Evolutionary conservation across 78 protist species (phyloP).

Genomic region (Anaeramoeba ignava): DNA sequence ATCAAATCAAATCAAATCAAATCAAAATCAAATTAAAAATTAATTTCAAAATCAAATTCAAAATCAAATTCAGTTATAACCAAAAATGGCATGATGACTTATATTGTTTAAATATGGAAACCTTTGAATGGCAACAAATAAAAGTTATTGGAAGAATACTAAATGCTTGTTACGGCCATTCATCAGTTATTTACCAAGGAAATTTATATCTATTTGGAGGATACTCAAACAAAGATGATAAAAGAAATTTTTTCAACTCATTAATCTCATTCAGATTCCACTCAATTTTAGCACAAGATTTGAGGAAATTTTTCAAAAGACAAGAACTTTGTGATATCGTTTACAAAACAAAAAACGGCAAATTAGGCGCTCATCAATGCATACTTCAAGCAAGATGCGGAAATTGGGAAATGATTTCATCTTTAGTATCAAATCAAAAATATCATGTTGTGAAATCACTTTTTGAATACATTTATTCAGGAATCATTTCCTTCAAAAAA

Average conservation of each 20-base stretch:
- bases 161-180: not conserved
- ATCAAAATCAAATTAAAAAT: too few relatives aligned
- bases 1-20: too few relatives aligned
- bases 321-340: not conserved
- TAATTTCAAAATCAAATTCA: too few relatives aligned
- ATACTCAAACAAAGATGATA: not conserved
- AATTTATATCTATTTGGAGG: not conserved
- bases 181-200: not conserved
- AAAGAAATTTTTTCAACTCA: not conserved
- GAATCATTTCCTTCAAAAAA: not conserved
- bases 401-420: not conserved
- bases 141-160: not conserved
- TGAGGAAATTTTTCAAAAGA: not conserved
- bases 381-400: not conserved
- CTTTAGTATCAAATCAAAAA: not conserved
- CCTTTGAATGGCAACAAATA: not conserved
- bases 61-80: too few relatives aligned
- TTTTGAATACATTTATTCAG: not conserved
- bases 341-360: not conserved
- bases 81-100: not conserved
- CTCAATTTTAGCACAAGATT: not conserved
- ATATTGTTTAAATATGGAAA: not conserved
- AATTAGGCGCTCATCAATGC: not conserved
- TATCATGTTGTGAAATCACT: not conserved
- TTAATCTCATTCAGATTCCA: not conserved